Conservation (phyloP, 768 basidiomycete genomes). For the Lactarius tabidus region DNA sequence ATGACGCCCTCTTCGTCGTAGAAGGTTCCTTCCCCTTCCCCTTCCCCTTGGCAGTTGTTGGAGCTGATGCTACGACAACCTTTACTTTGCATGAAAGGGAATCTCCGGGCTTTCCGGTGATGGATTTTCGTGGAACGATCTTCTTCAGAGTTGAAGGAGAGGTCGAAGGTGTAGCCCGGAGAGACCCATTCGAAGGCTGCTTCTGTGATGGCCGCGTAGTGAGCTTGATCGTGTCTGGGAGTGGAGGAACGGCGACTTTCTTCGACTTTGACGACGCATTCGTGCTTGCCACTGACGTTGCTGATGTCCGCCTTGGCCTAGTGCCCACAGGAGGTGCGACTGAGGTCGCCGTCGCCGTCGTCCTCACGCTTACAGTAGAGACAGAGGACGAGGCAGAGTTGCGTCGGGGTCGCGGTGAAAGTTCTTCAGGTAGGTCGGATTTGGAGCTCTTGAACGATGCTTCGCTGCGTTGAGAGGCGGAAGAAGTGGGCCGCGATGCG, state of each 20-base stretch:
- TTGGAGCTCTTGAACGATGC: conserved; percentile 45
- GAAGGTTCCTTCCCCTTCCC: conserved; percentile 24
- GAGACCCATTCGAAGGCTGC: conserved; percentile 19
- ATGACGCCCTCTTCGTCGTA: conserved; percentile 22
- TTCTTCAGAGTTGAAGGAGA: conserved; percentile 25
- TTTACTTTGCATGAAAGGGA: conserved; percentile 18
- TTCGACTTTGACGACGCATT: conserved; percentile 21
- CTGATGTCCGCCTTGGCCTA: conserved; percentile 21
- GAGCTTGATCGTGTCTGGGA: conserved; percentile 18
- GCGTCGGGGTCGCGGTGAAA: conserved; percentile 33
- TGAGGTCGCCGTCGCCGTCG: conserved; percentile 30
- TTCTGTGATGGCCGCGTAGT: conserved; percentile 6
- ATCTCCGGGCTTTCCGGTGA: conserved; percentile 9
- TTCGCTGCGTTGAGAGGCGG: conserved; percentile 35
- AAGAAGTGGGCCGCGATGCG: conserved; percentile 27
- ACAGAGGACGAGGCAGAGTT: conserved; percentile 34
- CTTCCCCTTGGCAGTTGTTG: conserved; percentile 17
- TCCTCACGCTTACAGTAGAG: conserved; percentile 32
- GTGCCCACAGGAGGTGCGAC: conserved; percentile 15
- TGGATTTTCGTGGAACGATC: conserved; percentile 21
- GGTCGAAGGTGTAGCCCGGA: conserved; percentile 25
- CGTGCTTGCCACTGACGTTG: conserved; percentile 19
- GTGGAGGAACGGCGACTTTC: conserved; percentile 17
- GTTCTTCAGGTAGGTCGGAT: conserved; percentile 35
- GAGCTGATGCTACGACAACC: neutral